Conservation (phyloP, 345 rosid species). For the Kandelia obovata region DNA sequence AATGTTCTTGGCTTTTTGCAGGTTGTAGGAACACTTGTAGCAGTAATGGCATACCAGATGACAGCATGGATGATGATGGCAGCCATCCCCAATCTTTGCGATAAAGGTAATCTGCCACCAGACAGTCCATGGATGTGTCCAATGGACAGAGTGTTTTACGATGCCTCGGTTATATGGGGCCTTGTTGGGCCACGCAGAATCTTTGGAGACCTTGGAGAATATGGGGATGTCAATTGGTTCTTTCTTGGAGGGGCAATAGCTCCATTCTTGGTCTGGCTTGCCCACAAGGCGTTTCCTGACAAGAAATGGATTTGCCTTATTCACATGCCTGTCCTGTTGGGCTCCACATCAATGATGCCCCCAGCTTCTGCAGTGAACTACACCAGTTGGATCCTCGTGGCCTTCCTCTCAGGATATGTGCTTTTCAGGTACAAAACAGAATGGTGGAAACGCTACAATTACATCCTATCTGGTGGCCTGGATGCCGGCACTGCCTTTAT, state of each 20-base stretch:
- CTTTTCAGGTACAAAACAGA: constrained; percentile 41
- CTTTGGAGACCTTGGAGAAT: constrained; percentile 68
- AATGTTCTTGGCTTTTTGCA: constrained; percentile 20
- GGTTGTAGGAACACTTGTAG: constrained; percentile 61
- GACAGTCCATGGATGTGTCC: constrained; percentile 83
- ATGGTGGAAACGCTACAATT: constrained; percentile 68
- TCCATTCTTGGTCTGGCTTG: constrained; percentile 61
- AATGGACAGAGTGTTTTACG: constrained; percentile 58
- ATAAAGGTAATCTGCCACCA: constrained; percentile 40
- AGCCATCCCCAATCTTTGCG: constrained; percentile 61
- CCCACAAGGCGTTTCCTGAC: constrained; percentile 56
- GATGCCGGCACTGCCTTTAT: constrained; percentile 81
- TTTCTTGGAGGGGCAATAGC: constrained; percentile 61
- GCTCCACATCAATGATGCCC: constrained; percentile 68
- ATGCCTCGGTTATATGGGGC: constrained; percentile 85
- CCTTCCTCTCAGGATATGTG: constrained; percentile 52
- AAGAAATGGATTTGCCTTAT: constrained; percentile 52
- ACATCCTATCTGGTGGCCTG: constrained; percentile 63
- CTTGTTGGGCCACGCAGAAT: constrained; percentile 78
- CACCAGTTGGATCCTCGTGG: constrained; percentile 62
- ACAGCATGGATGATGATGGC: constrained; percentile 94
- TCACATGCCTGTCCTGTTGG: constrained; percentile 66
- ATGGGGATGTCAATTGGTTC: constrained; percentile 62
- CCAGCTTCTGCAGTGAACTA: constrained; percentile 71
- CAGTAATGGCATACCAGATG: constrained; percentile 45